phyloP scores from a whole-genome alignment of 1,284 basidiomycete genomes.

The Microbotryum violaceum region DNA sequence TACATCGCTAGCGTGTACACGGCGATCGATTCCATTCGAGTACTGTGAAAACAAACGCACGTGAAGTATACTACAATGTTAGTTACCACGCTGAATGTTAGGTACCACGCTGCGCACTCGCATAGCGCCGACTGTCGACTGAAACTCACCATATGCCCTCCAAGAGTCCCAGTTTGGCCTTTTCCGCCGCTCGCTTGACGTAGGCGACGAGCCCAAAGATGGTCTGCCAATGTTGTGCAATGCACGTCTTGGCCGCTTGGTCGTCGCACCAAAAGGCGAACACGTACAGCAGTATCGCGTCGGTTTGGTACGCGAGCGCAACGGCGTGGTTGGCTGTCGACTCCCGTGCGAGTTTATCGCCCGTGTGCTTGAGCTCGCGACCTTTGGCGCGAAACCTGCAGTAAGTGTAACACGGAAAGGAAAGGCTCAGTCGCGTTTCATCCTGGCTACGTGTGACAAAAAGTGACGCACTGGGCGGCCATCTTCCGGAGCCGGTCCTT shows the following conservation, averaged over 20 bases:
- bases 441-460: too few relatives aligned
- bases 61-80: neutral
- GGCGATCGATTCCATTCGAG: conserved; percentile 24
- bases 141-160: conserved; percentile 21
- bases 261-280: conserved; percentile 49
- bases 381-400: conserved; percentile 33
- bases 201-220: conserved; percentile 33
- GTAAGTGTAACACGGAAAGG: too few relatives aligned
- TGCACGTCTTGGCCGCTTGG: conserved; percentile 30
- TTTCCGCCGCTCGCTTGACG: conserved; percentile 29
- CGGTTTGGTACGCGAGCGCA: conserved; percentile 44
- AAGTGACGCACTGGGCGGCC: conserved; percentile 8
- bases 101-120: too few relatives aligned
- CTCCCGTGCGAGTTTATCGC: conserved; percentile 33
- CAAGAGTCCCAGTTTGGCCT: conserved; percentile 11
- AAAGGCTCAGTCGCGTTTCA: neutral
- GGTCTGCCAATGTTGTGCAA: conserved; percentile 30
- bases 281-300: conserved; percentile 46
- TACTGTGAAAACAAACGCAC: neutral
- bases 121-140: too few relatives aligned
- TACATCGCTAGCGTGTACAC: conserved; percentile 23
- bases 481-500: conserved; percentile 25
- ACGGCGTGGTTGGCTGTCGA: conserved; percentile 28
- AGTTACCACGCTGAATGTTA: too few relatives aligned
- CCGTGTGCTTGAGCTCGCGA: conserved; percentile 38